Percentiles rank a stretch among this genome's conserved stretches.
These are phyloP conservation scores for Lathyrus sativus DNA, from an alignment of 306 rosid species.

Conservation along the genomic window DNA sequence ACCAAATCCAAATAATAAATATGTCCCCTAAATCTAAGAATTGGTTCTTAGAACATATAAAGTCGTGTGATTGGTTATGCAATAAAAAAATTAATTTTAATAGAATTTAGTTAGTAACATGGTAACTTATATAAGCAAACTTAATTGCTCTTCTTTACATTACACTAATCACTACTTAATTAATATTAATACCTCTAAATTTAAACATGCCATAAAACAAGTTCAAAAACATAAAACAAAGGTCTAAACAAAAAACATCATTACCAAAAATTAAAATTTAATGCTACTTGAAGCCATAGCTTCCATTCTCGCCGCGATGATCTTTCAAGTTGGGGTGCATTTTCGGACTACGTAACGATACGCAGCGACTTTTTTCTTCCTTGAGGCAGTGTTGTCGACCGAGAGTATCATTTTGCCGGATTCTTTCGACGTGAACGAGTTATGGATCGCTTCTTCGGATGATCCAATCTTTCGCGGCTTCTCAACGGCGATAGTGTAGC, in stretches of 20 bases:
- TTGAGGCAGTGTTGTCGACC: conserved; percentile 78
- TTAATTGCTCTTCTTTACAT: conserved; percentile 49
- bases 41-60: too few species aligned
- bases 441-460: conserved; percentile 79
- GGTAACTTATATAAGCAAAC: conserved; percentile 50
- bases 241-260: conserved; percentile 18
- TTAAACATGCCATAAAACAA: conserved; percentile 34
- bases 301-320: too few species aligned
- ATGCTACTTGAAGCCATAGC: not conserved
- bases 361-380: conserved; percentile 85
- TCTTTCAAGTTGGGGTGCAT: conserved; percentile 42
- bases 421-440: conserved; percentile 73
- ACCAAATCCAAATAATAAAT: conserved; percentile 27
- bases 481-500: conserved; percentile 82
- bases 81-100: too few species aligned
- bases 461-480: conserved; percentile 64
- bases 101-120: too few species aligned
- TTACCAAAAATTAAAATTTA: conserved; percentile 3
- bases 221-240: conserved; percentile 43
- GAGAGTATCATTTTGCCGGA: conserved; percentile 87
- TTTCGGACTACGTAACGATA: conserved; percentile 87
- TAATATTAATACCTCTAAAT: not conserved
- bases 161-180: conserved; percentile 28
- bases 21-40: too few species aligned
- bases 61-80: too few species aligned